Evolutionary conservation across 2,329 filamentous ascomycete genomes (phyloP), one percentile per base, ranked within the genome.

Genomic region (Hymenoscyphus infarciens): DNA sequence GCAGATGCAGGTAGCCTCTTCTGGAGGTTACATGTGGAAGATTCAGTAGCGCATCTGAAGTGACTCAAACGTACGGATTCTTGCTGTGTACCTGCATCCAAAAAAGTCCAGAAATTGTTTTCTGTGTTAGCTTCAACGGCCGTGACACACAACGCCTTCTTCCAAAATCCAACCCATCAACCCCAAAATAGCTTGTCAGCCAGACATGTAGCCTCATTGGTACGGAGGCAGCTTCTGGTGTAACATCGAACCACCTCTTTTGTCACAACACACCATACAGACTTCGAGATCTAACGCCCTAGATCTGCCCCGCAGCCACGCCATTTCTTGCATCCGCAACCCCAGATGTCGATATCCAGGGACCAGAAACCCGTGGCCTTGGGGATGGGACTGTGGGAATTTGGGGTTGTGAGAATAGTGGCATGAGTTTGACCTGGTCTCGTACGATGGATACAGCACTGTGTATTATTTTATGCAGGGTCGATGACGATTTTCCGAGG

Each of bases 331-430:
- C 29, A 38, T 35, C 22, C n/a, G 55, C 55, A 56, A 6, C 29
- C 29, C 29, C 29, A 31, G 55, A 33, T 57, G 16, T 38, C 33
- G 55, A 60, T 49, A 49, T 49, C 42, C n/a, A 49, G 42, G 42
- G n/a, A 10, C 25, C 39, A 25, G 10, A 54, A 19, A 19, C 42
- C 60, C 56, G 42, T 27, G 10, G 5, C 49, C 55, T 15, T 58
- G 60, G 60, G 16, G 29, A 62, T 62, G 60, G 60, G 60, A 62
- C 45, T 62, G 35, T 54, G 55, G 38, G 7, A 58, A 11, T 42
- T 57, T 19, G 59, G 29, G 25, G 29, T 39, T 56, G 13, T n/a
- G 29, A 25, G 42, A 15, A 57, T 16, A 62, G 56, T 62, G 60
- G 56, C 54, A 56, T 61, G 54, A 61, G 60, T 52, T 35, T 19